These are phyloP conservation scores for Candida dajiaensis DNA, from an alignment of 805 yeast species.

Conservation along the genomic window DNA sequence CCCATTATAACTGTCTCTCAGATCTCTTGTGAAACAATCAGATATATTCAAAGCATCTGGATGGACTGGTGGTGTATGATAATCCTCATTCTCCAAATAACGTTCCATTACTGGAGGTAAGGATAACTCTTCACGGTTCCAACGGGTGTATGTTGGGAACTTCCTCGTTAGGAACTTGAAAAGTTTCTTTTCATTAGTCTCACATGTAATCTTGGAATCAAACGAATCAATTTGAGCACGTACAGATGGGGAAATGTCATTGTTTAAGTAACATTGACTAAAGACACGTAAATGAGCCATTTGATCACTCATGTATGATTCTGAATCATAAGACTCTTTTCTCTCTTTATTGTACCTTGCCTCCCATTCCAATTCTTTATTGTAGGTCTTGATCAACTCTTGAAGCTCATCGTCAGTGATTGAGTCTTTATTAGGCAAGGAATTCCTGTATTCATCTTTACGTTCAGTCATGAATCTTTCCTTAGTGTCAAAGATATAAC, in stretches of 20 bases:
- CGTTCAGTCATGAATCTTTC: constrained; percentile 15
- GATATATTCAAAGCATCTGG: neutral
- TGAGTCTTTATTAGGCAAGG: constrained; percentile 9
- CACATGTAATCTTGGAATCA: constrained; percentile 12
- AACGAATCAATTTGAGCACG: constrained; percentile 8
- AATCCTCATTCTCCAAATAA: constrained; percentile 6
- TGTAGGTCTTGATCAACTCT: constrained; percentile 5
- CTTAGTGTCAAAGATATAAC: constrained; percentile 22
- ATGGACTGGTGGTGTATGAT: neutral
- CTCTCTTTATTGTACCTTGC: constrained; percentile 6
- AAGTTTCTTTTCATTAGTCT: constrained; percentile 28
- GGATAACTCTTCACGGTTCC: constrained; percentile 29
- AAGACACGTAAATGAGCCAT: constrained; percentile 23
- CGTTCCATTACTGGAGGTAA: constrained; percentile 13
- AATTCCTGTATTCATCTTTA: constrained; percentile 11
- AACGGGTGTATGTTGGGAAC: constrained; percentile 35
- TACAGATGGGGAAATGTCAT: neutral
- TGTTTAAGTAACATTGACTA: constrained; percentile 21
- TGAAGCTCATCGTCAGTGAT: constrained; percentile 10
- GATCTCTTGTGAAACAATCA: constrained; percentile 20
- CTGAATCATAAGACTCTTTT: constrained; percentile 17
- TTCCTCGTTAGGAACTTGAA: constrained; percentile 37
- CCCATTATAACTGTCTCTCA: constrained; percentile 28
- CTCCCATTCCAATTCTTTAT: constrained; percentile 16
- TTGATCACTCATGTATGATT: constrained; percentile 18